Base-by-base conservation (phyloP, 1,284 basidiomycete species). In the Ceratobasidium sp. region DNA sequence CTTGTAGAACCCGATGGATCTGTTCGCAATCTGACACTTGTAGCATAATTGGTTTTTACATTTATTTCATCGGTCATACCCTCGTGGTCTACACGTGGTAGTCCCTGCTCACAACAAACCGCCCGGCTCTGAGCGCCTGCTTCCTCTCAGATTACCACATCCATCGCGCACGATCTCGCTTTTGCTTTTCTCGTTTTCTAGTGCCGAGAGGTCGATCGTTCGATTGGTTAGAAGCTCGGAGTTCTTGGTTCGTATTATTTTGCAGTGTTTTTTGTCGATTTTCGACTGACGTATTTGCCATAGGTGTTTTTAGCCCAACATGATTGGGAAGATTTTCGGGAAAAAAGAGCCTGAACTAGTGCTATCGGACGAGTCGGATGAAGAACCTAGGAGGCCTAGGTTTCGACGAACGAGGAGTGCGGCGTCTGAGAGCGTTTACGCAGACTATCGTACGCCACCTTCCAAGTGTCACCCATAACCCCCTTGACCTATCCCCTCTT, bases 351-450 rank as follows among this genome's bases (percentile, higher is more conserved):
- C 45, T 10, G 47, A 52, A 15, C 40, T n/a, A 5, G 34, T n/a
- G n/a, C n/a, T n/a, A n/a, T n/a, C 29, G 58, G 64, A 55, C 4
- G 50, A 54, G 8, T 50, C 40, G 25, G 50, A 67, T 29, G 25
- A 54, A 15, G 25, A 17, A 38, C 52, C 50, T 31, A 22, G n/a
- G 25, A 31, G 64, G 31, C 64, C 35, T 35, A 25, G 64, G 38
- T 55, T 67, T 27, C 38, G 64, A 29, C 50, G 64, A 8, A 67
- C 64, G 13, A 43, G 40, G 31, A 67, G 64, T 17, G 64, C 64
- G 8, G 64, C 64, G 20, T 54, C 50, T 17, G 64, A 67, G 40
- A 67, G 64, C n/a, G n/a, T 67, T 31, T 67, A 67, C 35, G 64
- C 64, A 3, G 64, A 67, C 53, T 67, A 67, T 54, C 35, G 64